Percentiles rank a stretch among this genome's conserved stretches.
These are phyloP conservation scores for Coemansia sp. DNA, from an alignment of 192 early-diverging fungal species.

Conservation along the genomic window DNA sequence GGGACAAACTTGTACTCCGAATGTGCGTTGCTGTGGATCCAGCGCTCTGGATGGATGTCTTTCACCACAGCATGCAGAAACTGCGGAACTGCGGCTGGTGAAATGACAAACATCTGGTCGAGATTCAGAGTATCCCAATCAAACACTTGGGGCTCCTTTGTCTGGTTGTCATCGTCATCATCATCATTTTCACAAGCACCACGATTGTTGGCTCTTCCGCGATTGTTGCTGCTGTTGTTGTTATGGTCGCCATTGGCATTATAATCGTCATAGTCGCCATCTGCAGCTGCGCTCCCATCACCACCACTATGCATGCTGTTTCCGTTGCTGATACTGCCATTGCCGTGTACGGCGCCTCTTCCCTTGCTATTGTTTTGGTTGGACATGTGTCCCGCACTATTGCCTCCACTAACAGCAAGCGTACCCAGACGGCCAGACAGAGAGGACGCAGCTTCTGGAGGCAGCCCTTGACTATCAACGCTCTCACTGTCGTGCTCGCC, in stretches of 20 bases:
- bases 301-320: neutral
- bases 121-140: conserved; percentile 80
- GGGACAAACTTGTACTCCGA: conserved; percentile 65
- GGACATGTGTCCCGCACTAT: neutral
- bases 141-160: conserved; percentile 51
- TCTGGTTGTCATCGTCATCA: conserved; percentile 39
- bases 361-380: neutral
- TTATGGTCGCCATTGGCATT: conserved; percentile 30
- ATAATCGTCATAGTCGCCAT: conserved; percentile 20
- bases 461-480: neutral
- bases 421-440: conserved; percentile 24
- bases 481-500: conserved; percentile 10
- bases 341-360: neutral
- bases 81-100: conserved; percentile 64
- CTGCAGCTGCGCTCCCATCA: conserved; percentile 8
- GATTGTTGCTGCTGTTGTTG: conserved; percentile 4
- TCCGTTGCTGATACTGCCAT: neutral
- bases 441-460: neutral
- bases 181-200: conserved; percentile 9
- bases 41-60: conserved; percentile 63
- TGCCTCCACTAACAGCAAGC: conserved; percentile 20
- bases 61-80: conserved; percentile 74
- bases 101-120: conserved; percentile 98
- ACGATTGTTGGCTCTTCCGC: conserved; percentile 9
- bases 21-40: conserved; percentile 33